Evolutionary conservation across 768 basidiomycete species (phyloP).

Genomic region (Kondoa malvinella): DNA sequence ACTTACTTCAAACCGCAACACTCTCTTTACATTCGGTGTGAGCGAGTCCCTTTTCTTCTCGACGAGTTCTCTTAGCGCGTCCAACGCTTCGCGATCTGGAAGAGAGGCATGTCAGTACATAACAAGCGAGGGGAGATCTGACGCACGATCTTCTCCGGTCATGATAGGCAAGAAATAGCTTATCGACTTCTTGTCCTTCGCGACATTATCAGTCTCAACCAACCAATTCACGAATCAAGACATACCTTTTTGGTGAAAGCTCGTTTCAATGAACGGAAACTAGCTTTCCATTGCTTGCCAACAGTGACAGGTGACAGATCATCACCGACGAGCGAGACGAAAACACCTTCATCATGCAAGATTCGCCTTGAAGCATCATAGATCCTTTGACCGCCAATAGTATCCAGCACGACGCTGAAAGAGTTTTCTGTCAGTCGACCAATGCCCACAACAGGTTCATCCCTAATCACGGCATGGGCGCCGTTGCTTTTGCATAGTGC

Average conservation of each 20-base stretch:
- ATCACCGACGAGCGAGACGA: constrained; percentile 20
- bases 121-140: not conserved
- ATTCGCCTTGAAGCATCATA: constrained; percentile 28
- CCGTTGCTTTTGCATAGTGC: constrained; percentile 14
- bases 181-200: constrained; percentile 15
- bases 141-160: constrained; percentile 18
- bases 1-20: not conserved
- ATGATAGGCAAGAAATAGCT: constrained; percentile 18
- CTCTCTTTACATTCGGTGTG: not conserved
- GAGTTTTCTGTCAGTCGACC: constrained; percentile 24
- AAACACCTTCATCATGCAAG: constrained; percentile 23
- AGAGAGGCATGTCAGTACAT: constrained; percentile 9
- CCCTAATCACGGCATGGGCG: constrained; percentile 23
- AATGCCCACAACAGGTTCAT: constrained; percentile 25
- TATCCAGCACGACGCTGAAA: constrained; percentile 28
- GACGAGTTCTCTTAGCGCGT: constrained; percentile 22
- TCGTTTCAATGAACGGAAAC: constrained; percentile 25
- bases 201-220: not conserved
- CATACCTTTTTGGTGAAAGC: constrained; percentile 25
- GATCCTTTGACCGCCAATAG: constrained; percentile 23
- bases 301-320: constrained; percentile 11
- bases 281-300: constrained; percentile 13
- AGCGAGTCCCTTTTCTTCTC: constrained; percentile 9
- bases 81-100: constrained; percentile 23
- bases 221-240: not conserved